Evolutionary conservation across 192 early-diverging fungal species (phyloP).

Genomic region (Backusella luteola): DNA sequence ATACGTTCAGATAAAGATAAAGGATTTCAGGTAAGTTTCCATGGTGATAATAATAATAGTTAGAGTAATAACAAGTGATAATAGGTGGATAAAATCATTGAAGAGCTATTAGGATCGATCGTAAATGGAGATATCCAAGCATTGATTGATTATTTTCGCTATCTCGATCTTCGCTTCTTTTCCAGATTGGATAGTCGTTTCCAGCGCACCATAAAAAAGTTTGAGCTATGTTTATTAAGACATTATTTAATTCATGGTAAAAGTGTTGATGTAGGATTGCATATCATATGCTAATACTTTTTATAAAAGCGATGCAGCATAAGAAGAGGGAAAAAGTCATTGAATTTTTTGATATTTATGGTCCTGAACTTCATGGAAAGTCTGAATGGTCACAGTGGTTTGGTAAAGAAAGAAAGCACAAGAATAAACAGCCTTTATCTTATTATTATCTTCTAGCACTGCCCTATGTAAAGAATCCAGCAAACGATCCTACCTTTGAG

Average conservation of each 20-base stretch:
- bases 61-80: background rate
- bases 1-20: constrained; percentile 55
- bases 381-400: constrained; percentile 65
- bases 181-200: constrained; percentile 60
- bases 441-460: constrained; percentile 36
- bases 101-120: constrained; percentile 52
- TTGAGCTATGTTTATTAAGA: constrained; percentile 57
- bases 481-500: constrained; percentile 55
- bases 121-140: constrained; percentile 47
- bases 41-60: background rate
- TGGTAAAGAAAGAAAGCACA: constrained; percentile 37
- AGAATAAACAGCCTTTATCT: background rate
- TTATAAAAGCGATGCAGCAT: constrained; percentile 50
- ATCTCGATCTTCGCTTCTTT: constrained; percentile 62
- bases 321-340: constrained; percentile 52
- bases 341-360: constrained; percentile 62
- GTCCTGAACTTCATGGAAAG: constrained; percentile 53
- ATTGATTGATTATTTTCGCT: constrained; percentile 59
- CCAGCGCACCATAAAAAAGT: constrained; percentile 53
- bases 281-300: background rate
- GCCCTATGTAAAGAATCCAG: constrained; percentile 58
- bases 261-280: background rate
- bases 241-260: constrained; percentile 63
- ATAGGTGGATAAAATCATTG: constrained; percentile 65
- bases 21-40: constrained; percentile 50